phyloP scores from a whole-genome alignment of 305 asterid genomes.

The Fraxinus ornus region DNA sequence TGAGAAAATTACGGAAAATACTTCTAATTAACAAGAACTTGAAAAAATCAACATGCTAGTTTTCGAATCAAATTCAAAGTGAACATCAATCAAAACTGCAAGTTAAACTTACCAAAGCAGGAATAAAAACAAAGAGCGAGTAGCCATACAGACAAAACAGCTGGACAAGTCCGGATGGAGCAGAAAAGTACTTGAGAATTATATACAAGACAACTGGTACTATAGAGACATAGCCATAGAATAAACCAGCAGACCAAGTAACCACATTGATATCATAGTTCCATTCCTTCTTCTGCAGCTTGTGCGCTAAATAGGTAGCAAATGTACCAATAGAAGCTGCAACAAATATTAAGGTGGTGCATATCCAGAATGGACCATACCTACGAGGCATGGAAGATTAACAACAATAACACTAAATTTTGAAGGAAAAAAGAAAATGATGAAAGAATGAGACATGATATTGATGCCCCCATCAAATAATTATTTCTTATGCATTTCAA shows the following conservation, averaged over 20 bases:
- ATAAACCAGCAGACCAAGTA: slow-evolving; percentile 95
- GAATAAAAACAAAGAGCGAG: slow-evolving; percentile 89
- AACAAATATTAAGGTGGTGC: slow-evolving; percentile 91
- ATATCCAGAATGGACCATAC: slow-evolving; percentile 99
- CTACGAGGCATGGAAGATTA: slow-evolving; percentile 35
- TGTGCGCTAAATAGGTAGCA: slow-evolving; percentile 84
- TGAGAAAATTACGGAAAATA: background rate
- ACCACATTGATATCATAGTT: slow-evolving; percentile 76
- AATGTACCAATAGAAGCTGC: slow-evolving; percentile 97
- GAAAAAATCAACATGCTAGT: background rate
- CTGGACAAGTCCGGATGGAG: slow-evolving; percentile 81
- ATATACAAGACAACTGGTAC: slow-evolving; percentile 78
- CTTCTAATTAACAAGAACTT: background rate
- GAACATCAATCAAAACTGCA: background rate
- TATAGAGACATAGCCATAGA: slow-evolving; percentile 81
- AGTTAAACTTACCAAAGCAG: slow-evolving; percentile 77
- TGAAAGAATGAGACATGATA: background rate
- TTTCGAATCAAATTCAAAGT: background rate
- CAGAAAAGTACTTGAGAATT: slow-evolving; percentile 94
- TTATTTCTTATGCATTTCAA: background rate
- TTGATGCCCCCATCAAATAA: background rate
- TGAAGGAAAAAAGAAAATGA: slow-evolving; percentile 6
- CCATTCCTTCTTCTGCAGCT: slow-evolving; percentile 78
- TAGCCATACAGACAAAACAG: slow-evolving; percentile 93
- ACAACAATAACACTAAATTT: background rate